Conservation (phyloP, 1,284 basidiomycete species). For the Rhodofomes roseus region DNA sequence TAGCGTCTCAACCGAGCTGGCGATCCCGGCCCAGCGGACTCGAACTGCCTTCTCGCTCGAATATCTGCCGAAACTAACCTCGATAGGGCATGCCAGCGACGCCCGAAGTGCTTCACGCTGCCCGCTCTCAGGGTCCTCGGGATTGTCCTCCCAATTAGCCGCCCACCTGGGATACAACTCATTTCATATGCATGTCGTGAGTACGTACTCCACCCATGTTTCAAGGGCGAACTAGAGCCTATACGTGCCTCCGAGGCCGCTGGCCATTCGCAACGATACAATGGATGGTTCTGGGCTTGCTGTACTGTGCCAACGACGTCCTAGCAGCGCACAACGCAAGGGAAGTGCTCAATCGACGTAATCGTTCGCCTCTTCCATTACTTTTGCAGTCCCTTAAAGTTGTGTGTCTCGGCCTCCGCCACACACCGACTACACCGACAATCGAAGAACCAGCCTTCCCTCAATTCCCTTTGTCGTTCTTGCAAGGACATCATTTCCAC, state of each 20-base stretch:
- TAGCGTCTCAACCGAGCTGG: background rate
- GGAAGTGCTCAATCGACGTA: background rate
- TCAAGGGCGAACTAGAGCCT: too few species aligned
- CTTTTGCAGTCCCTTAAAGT: background rate
- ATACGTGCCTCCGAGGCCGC: too few species aligned
- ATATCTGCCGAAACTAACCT: background rate
- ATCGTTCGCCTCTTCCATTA: background rate
- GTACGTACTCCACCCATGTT: background rate
- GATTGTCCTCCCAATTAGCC: background rate
- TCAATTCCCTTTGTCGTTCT: conserved; percentile 22
- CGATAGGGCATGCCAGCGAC: background rate
- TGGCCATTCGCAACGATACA: background rate
- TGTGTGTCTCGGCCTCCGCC: conserved; percentile 13
- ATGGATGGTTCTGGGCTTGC: background rate
- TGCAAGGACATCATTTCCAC: conserved; percentile 22
- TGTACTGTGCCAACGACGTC: background rate
- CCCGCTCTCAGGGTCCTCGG: background rate
- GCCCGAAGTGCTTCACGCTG: background rate
- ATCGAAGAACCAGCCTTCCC: conserved; percentile 30
- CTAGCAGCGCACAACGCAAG: background rate
- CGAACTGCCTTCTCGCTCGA: background rate
- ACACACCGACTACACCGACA: conserved; percentile 27
- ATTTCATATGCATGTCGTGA: background rate
- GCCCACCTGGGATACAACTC: background rate
- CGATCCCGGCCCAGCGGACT: background rate